A percentile compares a stretch with the other conserved stretches of the same genome.
phyloP scores from a whole-genome alignment of 495 filamentous ascomycete genomes.

The Penicillium odoratum region DNA sequence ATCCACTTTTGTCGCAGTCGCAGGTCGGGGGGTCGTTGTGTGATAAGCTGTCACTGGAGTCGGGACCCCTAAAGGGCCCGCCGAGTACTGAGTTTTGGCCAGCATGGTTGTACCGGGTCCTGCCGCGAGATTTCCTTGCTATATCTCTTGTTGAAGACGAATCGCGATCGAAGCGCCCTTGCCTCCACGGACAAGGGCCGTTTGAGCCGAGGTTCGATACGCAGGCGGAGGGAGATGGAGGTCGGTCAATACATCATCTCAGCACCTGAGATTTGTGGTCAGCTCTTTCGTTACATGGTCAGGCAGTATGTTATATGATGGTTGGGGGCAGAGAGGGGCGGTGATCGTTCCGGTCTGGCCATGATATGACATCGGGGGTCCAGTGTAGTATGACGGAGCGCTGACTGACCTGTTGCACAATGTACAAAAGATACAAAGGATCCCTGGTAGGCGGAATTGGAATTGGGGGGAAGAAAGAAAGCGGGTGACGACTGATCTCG shows the following conservation, averaged over 20 bases:
- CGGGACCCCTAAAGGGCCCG: conserved; percentile 57
- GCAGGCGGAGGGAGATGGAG: conserved; percentile 8
- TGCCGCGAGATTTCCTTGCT: background rate
- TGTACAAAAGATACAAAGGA: background rate
- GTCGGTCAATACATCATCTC: conserved; percentile 26
- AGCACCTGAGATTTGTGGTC: conserved; percentile 9
- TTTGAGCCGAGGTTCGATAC: conserved; percentile 12
- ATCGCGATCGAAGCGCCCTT: conserved; percentile 9
- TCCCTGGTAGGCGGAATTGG: conserved; percentile 14
- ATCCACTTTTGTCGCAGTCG: conserved; percentile 55
- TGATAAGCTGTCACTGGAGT: conserved; percentile 54
- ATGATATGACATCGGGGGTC: background rate
- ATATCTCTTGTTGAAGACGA: background rate
- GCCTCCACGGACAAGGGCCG: conserved; percentile 14
- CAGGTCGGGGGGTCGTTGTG: conserved; percentile 49
- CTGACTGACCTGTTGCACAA: conserved; percentile 20
- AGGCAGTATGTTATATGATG: conserved; percentile 1
- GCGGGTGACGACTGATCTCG: conserved; percentile 12
- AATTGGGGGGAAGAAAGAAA: conserved; percentile 10
- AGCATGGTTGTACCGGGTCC: conserved; percentile 59
- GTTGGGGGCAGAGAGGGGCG: conserved; percentile 12
- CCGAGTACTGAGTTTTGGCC: conserved; percentile 76
- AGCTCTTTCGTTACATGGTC: conserved; percentile 5
- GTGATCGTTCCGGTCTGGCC: background rate
- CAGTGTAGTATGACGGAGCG: background rate